phyloP scores from a whole-genome alignment of 139 green algal species.

The Desmodesmus armatus region DNA sequence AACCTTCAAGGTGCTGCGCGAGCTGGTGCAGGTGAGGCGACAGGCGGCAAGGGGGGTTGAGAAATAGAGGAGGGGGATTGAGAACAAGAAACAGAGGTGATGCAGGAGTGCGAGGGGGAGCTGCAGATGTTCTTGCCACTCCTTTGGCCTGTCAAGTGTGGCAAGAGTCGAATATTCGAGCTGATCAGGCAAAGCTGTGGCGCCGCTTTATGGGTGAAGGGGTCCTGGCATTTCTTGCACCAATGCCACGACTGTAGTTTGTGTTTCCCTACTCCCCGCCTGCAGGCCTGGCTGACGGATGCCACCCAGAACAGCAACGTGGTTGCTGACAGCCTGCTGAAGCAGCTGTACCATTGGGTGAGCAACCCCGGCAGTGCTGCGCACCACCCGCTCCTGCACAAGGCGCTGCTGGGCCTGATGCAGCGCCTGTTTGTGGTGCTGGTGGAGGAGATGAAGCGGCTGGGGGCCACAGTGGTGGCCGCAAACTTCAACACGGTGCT shows the following conservation, averaged over 20 bases:
- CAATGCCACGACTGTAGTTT: no score
- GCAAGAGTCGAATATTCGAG: no score
- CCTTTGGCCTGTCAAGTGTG: no score
- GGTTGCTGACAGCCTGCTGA: slow-evolving; percentile 78
- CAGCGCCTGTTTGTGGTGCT: slow-evolving; percentile 71
- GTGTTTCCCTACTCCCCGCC: no score
- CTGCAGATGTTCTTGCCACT: no score
- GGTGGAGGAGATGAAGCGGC: slow-evolving; percentile 80
- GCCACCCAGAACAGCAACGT: slow-evolving; percentile 74
- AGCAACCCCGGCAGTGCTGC: slow-evolving; percentile 68
- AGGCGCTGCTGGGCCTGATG: slow-evolving; percentile 77
- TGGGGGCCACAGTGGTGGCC: slow-evolving; percentile 87
- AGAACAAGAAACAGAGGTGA: no score
- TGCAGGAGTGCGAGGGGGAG: no score
- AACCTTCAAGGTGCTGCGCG: slow-evolving; percentile 76
- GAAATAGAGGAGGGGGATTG: no score
- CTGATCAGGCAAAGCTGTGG: no score
- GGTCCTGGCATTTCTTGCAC: no score
- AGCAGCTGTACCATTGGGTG: slow-evolving; percentile 90
- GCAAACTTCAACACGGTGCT: slow-evolving; percentile 86
- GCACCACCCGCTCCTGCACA: slow-evolving; percentile 80
- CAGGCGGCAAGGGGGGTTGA: neutral
- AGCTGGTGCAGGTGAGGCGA: slow-evolving; percentile 62
- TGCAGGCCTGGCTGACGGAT: slow-evolving; percentile 77
- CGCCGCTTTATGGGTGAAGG: no score